Evolutionary conservation across 306 rosid species (phyloP).

Genomic region (Cucumis hystrix): DNA sequence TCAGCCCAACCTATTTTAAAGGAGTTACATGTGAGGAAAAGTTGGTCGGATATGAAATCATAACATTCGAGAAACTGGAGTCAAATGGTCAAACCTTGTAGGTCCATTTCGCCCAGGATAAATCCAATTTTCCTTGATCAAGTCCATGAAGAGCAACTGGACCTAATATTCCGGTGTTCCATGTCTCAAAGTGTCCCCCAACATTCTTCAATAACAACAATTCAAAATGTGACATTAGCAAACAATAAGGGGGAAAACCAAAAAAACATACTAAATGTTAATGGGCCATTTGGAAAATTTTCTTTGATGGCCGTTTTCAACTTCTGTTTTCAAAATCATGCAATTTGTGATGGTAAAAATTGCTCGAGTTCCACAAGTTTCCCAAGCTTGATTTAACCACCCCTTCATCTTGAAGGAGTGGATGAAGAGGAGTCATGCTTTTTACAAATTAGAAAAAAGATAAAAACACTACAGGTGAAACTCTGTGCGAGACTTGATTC

Average conservation of each 20-base stretch:
- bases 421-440: neutral
- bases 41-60: conserved; percentile 2
- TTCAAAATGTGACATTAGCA: conserved; percentile 5
- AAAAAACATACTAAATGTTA: neutral
- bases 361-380: neutral
- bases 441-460: neutral
- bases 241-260: neutral
- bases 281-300: neutral
- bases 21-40: conserved; percentile 5
- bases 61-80: neutral
- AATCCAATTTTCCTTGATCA: conserved; percentile 80
- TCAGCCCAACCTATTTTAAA: conserved; percentile 67
- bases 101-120: conserved; percentile 93
- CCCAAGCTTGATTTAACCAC: too few species aligned
- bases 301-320: neutral
- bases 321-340: neutral
- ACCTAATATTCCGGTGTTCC: conserved; percentile 96
- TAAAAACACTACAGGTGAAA: neutral
- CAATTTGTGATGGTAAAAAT: neutral
- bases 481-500: neutral
- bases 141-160: conserved; percentile 93
- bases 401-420: neutral
- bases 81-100: conserved; percentile 53
- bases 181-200: conserved; percentile 90
- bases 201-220: conserved; percentile 47